Evolutionary conservation across 805 yeast species (phyloP).

Genomic region (Hanseniaspora guilliermondii): DNA sequence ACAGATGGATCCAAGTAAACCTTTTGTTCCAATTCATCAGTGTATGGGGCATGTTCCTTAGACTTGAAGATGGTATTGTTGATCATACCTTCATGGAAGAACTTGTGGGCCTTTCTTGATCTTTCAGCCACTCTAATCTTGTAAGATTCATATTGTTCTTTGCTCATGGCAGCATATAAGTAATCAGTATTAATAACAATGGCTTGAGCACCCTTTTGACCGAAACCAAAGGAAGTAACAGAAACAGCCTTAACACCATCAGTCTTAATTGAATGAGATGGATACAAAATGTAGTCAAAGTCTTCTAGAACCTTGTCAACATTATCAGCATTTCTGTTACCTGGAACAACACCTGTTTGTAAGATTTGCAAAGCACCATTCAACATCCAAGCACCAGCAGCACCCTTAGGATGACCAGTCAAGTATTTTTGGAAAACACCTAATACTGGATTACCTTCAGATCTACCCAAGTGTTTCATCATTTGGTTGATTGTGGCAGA

Average conservation of each 20-base stretch:
- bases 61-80: conserved; percentile 84
- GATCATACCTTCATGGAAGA: conserved; percentile 89
- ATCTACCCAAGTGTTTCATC: conserved; percentile 91
- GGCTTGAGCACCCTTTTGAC: conserved; percentile 98
- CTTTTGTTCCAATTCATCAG: conserved; percentile 71
- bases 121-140: conserved; percentile 59
- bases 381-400: conserved; percentile 99
- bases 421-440: conserved; percentile 98
- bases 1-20: conserved; percentile 96
- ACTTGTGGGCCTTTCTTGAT: conserved; percentile 81
- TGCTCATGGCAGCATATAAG: conserved; percentile 70
- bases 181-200: conserved; percentile 85
- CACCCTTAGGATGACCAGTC: conserved; percentile 99
- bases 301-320: conserved; percentile 73
- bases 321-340: conserved; percentile 97
- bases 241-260: conserved; percentile 97
- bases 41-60: conserved; percentile 87
- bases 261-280: conserved; percentile 84
- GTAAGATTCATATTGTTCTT: conserved; percentile 59
- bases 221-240: conserved; percentile 95
- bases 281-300: conserved; percentile 81
- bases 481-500: conserved; percentile 78
- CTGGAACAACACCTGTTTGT: conserved; percentile 90
- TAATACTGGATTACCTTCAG: conserved; percentile 92
- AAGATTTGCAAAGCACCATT: conserved; percentile 93